Percentiles rank a stretch among this genome's conserved stretches.
Evolutionary conservation across 192 early-diverging fungal genomes (phyloP).

Genomic region (Linnemannia hyalina): DNA sequence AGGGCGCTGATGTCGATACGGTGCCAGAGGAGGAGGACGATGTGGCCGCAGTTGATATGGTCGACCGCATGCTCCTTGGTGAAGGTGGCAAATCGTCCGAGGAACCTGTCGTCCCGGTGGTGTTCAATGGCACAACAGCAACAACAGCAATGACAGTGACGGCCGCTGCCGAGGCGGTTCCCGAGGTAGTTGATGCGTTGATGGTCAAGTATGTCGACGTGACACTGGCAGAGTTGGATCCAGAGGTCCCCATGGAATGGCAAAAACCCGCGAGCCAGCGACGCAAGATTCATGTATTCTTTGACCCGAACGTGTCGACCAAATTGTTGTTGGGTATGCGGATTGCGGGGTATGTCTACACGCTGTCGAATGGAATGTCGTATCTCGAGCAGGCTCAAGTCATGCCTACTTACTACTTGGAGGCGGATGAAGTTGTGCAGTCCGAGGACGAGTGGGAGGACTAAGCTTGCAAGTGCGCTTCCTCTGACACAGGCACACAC

Average conservation of each 20-base stretch:
- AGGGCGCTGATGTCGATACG: background rate
- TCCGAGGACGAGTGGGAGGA: conserved; percentile 11
- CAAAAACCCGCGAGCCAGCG: conserved; percentile 17
- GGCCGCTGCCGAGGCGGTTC: background rate
- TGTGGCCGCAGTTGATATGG: conserved; percentile 21
- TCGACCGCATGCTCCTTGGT: conserved; percentile 26
- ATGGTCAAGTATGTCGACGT: conserved; percentile 19
- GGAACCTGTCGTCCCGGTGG: background rate
- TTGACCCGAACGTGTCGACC: conserved; percentile 14
- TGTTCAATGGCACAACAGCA: background rate
- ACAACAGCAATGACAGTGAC: background rate
- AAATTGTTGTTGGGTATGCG: conserved; percentile 35
- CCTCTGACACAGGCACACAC: background rate
- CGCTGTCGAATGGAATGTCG: conserved; percentile 50
- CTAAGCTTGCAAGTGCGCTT: background rate
- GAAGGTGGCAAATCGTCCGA: background rate
- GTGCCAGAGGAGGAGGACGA: conserved; percentile 17
- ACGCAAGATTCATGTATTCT: conserved; percentile 35
- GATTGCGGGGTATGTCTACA: conserved; percentile 18
- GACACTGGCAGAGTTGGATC: conserved; percentile 28
- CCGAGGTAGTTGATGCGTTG: background rate
- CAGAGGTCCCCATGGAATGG: conserved; percentile 1
- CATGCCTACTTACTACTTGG: conserved; percentile 43
- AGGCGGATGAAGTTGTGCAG: conserved; percentile 25
- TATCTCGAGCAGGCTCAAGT: conserved; percentile 37